Percentiles rank a stretch among this genome's conserved stretches.
These are phyloP conservation scores for Tetrahymena borealis DNA, from an alignment of 73 alveolate species.

Conservation along the genomic window DNA sequence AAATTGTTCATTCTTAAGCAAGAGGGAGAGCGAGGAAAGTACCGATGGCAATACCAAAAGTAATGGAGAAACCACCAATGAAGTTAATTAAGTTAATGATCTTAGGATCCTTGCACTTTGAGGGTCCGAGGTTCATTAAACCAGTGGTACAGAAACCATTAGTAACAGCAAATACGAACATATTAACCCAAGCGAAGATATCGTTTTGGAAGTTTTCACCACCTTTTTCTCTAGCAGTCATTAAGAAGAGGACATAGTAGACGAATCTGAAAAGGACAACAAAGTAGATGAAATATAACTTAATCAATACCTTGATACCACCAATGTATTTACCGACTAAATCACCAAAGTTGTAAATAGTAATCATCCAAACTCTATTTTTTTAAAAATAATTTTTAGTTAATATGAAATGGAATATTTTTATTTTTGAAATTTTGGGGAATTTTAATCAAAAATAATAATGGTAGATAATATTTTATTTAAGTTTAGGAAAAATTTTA, in stretches of 20 bases:
- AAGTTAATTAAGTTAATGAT: constrained; percentile 11
- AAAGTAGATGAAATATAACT: background rate
- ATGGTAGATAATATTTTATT: background rate
- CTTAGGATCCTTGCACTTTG: background rate
- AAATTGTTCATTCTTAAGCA: background rate
- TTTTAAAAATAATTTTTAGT: no score
- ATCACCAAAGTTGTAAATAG: constrained; percentile 33
- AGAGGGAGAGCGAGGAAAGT: constrained; percentile 35
- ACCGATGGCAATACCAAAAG: constrained; percentile 32
- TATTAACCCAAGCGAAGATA: background rate
- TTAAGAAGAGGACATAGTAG: background rate
- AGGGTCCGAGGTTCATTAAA: constrained; percentile 34
- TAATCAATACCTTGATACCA: constrained; percentile 12
- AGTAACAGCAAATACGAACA: constrained; percentile 1
- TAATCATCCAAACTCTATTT: background rate
- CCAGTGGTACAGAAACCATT: constrained; percentile 42
- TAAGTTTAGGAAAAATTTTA: background rate
- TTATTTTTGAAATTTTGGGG: no score
- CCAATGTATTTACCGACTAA: constrained; percentile 29
- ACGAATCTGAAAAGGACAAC: constrained; percentile 15
- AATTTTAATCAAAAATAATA: background rate
- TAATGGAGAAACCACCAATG: constrained; percentile 25
- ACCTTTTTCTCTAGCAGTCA: constrained; percentile 13
- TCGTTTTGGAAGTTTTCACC: constrained; percentile 5
- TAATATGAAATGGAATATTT: no score